phyloP scores from a whole-genome alignment of 441 rosid species.

The Populus hybrid region DNA sequence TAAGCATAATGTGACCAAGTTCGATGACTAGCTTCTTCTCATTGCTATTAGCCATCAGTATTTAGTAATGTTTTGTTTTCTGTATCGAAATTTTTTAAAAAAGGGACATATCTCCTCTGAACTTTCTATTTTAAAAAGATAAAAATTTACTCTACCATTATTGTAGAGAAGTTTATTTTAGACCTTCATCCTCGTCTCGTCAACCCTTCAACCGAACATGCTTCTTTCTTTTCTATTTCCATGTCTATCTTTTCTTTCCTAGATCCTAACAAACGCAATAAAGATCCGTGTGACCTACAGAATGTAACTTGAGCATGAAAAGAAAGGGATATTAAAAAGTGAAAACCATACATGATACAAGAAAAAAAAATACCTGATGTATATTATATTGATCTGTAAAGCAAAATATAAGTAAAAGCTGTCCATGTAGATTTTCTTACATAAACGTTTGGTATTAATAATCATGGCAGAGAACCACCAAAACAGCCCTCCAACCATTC shows the following conservation, averaged over 20 bases:
- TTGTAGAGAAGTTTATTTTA: no score
- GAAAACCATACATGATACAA: not conserved
- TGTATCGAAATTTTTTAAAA: no score
- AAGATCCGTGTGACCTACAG: not conserved
- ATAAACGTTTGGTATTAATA: conserved; percentile 17
- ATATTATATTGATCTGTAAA: conserved; percentile 12
- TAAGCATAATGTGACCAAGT: not conserved
- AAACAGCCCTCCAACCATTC: conserved; percentile 28
- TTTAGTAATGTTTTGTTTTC: no score
- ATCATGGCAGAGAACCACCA: conserved; percentile 29
- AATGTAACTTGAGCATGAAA: conserved; percentile 2
- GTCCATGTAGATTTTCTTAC: conserved; percentile 12
- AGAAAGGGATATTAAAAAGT: not conserved
- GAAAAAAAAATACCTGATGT: no score
- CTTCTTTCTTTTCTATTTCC: no score
- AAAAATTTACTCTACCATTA: not conserved
- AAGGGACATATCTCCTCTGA: no score
- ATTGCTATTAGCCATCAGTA: no score
- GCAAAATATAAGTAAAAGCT: not conserved
- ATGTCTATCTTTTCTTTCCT: no score
- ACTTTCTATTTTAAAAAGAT: not conserved
- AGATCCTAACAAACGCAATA: no score
- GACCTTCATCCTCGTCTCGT: not conserved
- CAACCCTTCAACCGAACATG: no score
- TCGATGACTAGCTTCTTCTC: no score